phyloP scores from a whole-genome alignment of 352 stramenopile genomes.

The Globisporangium parvum region DNA sequence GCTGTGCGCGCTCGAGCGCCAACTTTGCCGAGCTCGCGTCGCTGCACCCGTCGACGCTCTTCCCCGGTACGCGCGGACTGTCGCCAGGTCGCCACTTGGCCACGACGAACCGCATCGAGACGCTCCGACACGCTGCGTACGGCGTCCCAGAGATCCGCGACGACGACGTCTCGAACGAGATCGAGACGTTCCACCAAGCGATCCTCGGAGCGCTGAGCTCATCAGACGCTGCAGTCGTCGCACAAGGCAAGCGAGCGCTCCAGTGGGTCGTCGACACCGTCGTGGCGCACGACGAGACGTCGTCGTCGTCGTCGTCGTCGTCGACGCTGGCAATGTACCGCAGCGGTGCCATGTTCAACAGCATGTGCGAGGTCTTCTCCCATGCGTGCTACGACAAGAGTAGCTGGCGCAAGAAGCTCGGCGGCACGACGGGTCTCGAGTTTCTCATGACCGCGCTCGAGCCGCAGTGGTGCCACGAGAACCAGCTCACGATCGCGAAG shows the following conservation, averaged over 20 bases:
- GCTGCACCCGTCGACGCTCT: constrained; percentile 63
- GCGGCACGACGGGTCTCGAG: constrained; percentile 60
- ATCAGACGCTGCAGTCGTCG: constrained; percentile 47
- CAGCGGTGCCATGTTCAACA: constrained; percentile 67
- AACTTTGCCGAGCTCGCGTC: constrained; percentile 69
- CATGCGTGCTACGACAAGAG: constrained; percentile 85
- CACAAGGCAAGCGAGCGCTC: constrained; percentile 42
- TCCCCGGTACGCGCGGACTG: constrained; percentile 68
- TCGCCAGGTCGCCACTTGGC: constrained; percentile 74
- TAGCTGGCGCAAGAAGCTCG: constrained; percentile 80
- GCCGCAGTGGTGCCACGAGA: constrained; percentile 80
- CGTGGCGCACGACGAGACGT: constrained; percentile 35
- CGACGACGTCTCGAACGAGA: constrained; percentile 44
- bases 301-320: constrained; percentile 5
- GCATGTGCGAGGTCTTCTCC: constrained; percentile 72
- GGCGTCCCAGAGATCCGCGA: constrained; percentile 54
- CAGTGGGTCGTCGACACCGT: constrained; percentile 49
- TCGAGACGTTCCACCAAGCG: constrained; percentile 57
- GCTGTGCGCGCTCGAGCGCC: constrained; percentile 47
- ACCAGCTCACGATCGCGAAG: constrained; percentile 80
- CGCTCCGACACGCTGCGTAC: constrained; percentile 66
- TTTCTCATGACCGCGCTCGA: constrained; percentile 62
- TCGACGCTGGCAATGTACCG: constrained; percentile 34
- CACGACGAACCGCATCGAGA: constrained; percentile 76
- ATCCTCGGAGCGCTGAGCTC: constrained; percentile 66